Conservation (phyloP, 1,284 basidiomycete genomes). For the Sparassis latifolia region DNA sequence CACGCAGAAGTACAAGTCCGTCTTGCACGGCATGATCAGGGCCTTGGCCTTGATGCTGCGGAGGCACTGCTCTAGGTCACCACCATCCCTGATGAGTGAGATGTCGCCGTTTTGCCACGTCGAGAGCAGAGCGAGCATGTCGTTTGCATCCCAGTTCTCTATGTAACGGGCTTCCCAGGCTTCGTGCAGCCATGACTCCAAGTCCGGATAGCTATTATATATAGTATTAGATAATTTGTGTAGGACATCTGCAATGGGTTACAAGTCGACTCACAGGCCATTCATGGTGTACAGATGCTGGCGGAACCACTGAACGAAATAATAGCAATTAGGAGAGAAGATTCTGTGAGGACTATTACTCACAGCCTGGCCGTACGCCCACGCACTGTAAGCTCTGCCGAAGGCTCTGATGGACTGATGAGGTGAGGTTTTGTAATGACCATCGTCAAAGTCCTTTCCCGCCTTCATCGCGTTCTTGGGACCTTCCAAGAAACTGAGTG, state of each 20-base stretch:
- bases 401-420: constrained; percentile 30
- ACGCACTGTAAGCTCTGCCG: constrained; percentile 29
- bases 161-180: constrained; percentile 43
- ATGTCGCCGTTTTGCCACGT: constrained; percentile 55
- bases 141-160: constrained; percentile 49
- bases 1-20: constrained; percentile 46
- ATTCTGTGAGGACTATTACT: neutral
- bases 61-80: constrained; percentile 35
- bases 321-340: neutral
- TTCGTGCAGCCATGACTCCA: constrained; percentile 26
- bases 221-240: neutral
- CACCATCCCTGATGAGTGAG: constrained; percentile 37
- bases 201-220: constrained; percentile 22
- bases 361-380: constrained; percentile 34
- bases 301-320: constrained; percentile 29
- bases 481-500: constrained; percentile 31
- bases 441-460: constrained; percentile 29
- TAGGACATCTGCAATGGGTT: no score
- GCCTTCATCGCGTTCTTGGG: constrained; percentile 31
- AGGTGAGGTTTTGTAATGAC: constrained; percentile 28
- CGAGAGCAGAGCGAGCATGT: constrained; percentile 43
- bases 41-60: constrained; percentile 31
- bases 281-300: constrained; percentile 24
- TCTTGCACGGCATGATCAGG: constrained; percentile 10
- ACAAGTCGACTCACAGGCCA: constrained; percentile 21